Evolutionary conservation across 306 rosid genomes (phyloP).

Genomic region (Ammopiptanthus mongolicus): DNA sequence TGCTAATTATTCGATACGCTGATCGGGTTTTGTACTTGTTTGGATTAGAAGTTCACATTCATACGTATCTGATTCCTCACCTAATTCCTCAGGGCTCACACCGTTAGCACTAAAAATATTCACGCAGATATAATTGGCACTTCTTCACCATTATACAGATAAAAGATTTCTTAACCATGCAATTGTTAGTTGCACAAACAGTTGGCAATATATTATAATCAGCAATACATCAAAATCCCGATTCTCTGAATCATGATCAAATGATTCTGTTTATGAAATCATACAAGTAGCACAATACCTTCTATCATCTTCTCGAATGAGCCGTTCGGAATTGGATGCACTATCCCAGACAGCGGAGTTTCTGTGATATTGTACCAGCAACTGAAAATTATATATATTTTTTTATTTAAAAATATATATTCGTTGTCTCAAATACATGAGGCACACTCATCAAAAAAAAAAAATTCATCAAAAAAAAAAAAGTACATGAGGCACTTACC

Average conservation of each 20-base stretch:
- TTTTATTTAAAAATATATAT: too few species aligned
- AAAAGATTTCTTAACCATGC: neutral
- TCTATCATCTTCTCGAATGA: neutral
- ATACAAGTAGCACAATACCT: neutral
- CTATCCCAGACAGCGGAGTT: neutral
- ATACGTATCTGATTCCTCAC: constrained; percentile 1
- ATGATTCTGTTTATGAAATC: neutral
- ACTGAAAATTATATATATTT: neutral
- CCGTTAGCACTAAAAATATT: neutral
- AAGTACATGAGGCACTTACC: too few species aligned
- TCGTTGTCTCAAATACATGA: too few species aligned
- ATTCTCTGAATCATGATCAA: neutral
- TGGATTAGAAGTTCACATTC: neutral
- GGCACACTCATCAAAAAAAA: too few species aligned
- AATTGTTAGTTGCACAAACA: neutral
- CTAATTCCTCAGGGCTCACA: neutral
- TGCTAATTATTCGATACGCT: neutral
- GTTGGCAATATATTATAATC: neutral
- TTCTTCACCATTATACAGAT: neutral
- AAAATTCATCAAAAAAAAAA: too few species aligned
- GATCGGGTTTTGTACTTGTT: neutral
- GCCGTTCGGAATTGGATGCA: neutral
- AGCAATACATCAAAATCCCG: neutral
- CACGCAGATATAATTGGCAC: neutral
- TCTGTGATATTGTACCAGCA: neutral